phyloP scores from a whole-genome alignment of 106 monocot genomes.

The Dendrobium catenatum region DNA sequence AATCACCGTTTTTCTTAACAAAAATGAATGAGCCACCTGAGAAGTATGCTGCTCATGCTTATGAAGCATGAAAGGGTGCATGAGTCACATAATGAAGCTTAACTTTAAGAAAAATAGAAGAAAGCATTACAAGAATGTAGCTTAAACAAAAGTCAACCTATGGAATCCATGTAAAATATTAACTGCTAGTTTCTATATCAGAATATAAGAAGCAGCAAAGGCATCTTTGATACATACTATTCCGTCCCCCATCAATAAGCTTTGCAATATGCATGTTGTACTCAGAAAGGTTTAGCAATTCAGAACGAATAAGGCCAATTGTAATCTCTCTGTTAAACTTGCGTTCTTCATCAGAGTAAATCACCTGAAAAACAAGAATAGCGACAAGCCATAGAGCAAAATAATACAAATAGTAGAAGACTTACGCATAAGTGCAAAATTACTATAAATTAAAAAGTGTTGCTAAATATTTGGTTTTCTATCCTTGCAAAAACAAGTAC shows the following conservation, averaged over 20 bases:
- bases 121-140: not conserved
- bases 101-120: not conserved
- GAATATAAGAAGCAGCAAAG: not conserved
- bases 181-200: not conserved
- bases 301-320: constrained; percentile 65
- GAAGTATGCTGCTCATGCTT: not conserved
- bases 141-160: not conserved
- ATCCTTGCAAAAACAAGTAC: not conserved
- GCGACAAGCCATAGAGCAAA: not conserved
- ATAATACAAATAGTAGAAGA: not conserved
- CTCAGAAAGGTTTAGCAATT: constrained; percentile 83
- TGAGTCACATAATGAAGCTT: not conserved
- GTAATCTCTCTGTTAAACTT: constrained; percentile 90
- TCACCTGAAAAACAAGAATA: constrained; percentile 46
- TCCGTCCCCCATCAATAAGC: constrained; percentile 90
- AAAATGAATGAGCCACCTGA: not conserved
- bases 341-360: constrained; percentile 87
- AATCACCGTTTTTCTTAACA: not conserved
- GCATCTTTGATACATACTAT: constrained; percentile 55
- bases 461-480: not conserved
- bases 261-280: constrained; percentile 88
- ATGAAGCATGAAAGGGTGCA: not conserved
- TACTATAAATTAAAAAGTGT: not conserved
- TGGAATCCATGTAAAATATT: not conserved
- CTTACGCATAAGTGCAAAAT: not conserved